phyloP scores from a whole-genome alignment of 176 grass and related monocot genomes.

The Rhynchospora tenuis region DNA sequence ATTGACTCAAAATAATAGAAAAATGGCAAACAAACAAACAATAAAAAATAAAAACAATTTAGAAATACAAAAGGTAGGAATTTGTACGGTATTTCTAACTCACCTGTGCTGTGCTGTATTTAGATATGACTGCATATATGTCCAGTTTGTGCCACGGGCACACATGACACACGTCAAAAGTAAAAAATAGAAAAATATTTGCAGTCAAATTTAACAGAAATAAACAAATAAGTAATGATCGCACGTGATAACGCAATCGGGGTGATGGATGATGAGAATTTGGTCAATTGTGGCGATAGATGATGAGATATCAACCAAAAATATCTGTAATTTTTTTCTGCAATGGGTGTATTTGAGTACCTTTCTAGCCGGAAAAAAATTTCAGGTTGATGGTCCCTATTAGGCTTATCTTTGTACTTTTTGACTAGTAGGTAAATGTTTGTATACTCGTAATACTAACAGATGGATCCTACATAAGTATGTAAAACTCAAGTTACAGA shows the following conservation, averaged over 20 bases:
- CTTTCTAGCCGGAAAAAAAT: not conserved
- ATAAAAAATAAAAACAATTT: no score
- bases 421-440: slow-evolving; percentile 5
- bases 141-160: no score
- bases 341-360: not conserved
- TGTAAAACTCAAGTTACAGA: slow-evolving; percentile 12
- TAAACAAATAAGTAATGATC: not conserved
- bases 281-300: not conserved
- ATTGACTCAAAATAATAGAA: no score
- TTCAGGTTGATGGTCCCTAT: not conserved
- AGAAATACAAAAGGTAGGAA: no score
- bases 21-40: no score
- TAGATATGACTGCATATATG: no score
- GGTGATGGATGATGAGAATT: not conserved
- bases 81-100: no score
- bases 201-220: not conserved
- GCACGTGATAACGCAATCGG: not conserved
- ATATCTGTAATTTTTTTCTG: not conserved
- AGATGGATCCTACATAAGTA: not conserved
- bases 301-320: not conserved
- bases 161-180: no score
- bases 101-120: no score
- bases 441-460: not conserved
- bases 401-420: not conserved
- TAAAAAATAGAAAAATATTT: not conserved